Evolutionary conservation across 371 early-diverging fungal species (phyloP), one percentile per base, ranked within the genome.

Genomic region (Fennellomyces sp.): DNA sequence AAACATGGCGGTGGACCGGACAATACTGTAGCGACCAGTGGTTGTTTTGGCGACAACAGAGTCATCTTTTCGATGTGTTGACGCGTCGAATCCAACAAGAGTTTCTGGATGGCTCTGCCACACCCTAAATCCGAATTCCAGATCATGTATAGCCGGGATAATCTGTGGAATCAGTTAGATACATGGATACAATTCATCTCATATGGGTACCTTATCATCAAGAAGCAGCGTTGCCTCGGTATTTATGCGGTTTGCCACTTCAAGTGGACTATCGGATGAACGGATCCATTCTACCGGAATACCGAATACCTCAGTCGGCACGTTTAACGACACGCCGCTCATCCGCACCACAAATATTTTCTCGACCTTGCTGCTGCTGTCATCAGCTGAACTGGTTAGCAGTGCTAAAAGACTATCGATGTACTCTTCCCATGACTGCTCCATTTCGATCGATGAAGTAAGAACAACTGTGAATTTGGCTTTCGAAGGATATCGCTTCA

Each of bases 11-110:
- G 55, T 41, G 33, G 65, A 36, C 11, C 38, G 42, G 15, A 72
- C 53, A 60, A 76, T 68, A 30, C 65, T 69, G 31, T 74, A 74
- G 0, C 50, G 19, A 54, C 38, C 5, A 26, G 27, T 28, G 39
- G 33, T n/a, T 58, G 45, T 5, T 45, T 23, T 45, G 45, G 45
- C 23, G 3, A 23, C 23, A 23, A 45, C 8, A 15, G 23, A 41
- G 27, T 17, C 27, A 36, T 23, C 13, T 10, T 36, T 33, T 6
- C 38, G 55, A 39, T 54, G 55, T 13, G 25, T 13, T 7, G 27
- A 26, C 39, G 55, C 55, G 7, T 38, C 36, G 28, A 54, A 54
- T 19, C 55, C 55, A 27, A 54, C 55, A 13, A 54, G 25, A 17
- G 38, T n/a, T 7, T 58, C 50, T 17, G 5, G 50, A 27, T 58